Base-by-base conservation (phyloP, 352 stramenopile genomes). In the Elongisporangium undulatum region DNA sequence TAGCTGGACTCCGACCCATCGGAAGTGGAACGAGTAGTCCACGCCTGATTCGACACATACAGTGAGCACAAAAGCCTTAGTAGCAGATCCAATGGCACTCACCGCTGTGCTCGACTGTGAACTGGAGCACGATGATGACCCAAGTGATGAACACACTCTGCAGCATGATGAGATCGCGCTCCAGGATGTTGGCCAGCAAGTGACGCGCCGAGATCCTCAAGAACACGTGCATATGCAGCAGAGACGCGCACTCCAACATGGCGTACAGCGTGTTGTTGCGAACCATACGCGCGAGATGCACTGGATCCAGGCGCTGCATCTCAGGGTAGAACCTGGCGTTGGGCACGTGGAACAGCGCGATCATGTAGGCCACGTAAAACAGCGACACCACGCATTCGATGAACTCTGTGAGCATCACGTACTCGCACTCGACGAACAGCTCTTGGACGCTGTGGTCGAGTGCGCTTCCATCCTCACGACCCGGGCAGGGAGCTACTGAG, bases 361-460 rank as follows among this genome's bases (percentile, higher is more conserved):
- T 50, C 60, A 71, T 75, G 53, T 77, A 79, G 17, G 70, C 23
- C 12, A 71, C 23, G 53, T 73, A 77, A 17, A 79, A 34, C 15
- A 65, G 20, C 9, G 71, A 68, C 23, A 74, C 70, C 21, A 74
- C 62, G 23, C 62, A 72, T 51, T 77, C 68, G 2, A 63, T 65
- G 21, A 75, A 77, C 51, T 62, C 60, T 2, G 66, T 65, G 1
- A 76, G 55, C 19, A 55, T 58, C 9, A 79, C 26, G 49, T 79
- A 74, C 23, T 79, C 71, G 53, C 69, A 76, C n/a, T 67, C 66
- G 56, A 79, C 74, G 10, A 79, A 59, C 19, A 79, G 39, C 8
- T 9, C 9, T 41, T 41, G 1, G 29, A 41, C 29, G 29, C 29
- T 41, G 29, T 9, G 4, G 29, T 41, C 29, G 9, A 41, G 29